Base-by-base conservation (phyloP, 1,139 yeast genomes). In the Barnettozyma hawaiiensis region DNA sequence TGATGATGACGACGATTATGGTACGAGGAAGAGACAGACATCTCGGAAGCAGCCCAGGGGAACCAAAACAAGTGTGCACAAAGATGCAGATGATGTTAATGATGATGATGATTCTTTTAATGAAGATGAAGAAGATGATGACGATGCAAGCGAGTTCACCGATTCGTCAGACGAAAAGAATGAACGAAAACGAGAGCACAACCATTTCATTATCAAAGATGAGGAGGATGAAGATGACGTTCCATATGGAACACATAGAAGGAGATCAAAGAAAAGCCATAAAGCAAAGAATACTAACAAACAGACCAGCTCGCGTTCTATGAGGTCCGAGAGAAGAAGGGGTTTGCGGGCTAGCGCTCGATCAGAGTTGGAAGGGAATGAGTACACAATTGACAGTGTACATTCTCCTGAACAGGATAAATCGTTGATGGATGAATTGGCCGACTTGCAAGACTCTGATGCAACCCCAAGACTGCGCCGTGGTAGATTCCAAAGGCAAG, bases 391-490 rank as follows among this genome's bases (percentile, higher is more conserved):
- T 2, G 37, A 34, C 8, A 14, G 18, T 11, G 35, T n/a, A 6
- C 11, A 32, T 14, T 32, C 43, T 21, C 36, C 37, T 7, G 19
- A 23, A 11, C 54, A 26, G 45, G 55, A 46, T 15, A 35, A 49
- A 35, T 44, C 52, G 14, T 26, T 52, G 40, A 49, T 39, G 37
- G 57, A 42, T 42, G 76, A 72, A 50, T 53, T 72, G 4, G 61
- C 66, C 41, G 76, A 70, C 29, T 48, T 71, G 40, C 64, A 67
- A 31, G 68, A 60, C 39, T 58, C 63, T 11, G 69, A 49, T 18
- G 33, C 40, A 4, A 42, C 46, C 14, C 47, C 50, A n/a, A 31
- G 32, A 23, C 39, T 39, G 4, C 39, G 46, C 14, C 18, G 41
- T 7, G 39, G 42, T 18, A 22, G 44, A 20, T 21, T 16, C 10